These are phyloP conservation scores for Penicillium mononematosum DNA, from an alignment of 495 filamentous ascomycete species.

Conservation along the genomic window DNA sequence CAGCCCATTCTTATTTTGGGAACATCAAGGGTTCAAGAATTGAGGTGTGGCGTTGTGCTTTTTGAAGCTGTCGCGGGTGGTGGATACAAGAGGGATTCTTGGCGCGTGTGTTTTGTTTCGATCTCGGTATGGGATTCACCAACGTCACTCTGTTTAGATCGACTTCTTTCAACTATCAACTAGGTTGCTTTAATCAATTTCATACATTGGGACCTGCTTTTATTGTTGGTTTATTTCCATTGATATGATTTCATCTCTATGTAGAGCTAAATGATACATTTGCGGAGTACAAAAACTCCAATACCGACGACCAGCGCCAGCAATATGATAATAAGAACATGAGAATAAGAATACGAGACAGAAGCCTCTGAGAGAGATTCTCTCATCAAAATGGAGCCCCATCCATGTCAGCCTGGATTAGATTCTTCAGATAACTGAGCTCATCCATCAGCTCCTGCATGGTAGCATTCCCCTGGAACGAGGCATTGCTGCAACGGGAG, in stretches of 20 bases:
- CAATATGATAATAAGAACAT: background rate
- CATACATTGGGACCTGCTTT: background rate
- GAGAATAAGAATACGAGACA: conserved; percentile 5
- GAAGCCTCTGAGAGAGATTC: background rate
- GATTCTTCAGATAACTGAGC: conserved; percentile 51
- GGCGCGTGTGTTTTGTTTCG: conserved; percentile 25
- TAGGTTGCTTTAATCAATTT: background rate
- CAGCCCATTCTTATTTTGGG: conserved; percentile 26
- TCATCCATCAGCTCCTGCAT: conserved; percentile 54
- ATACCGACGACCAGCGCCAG: conserved; percentile 12
- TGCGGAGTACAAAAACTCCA: conserved; percentile 1
- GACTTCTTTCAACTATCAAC: background rate
- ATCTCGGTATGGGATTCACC: background rate
- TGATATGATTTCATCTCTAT: conserved; percentile 1
- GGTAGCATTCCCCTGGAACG: conserved; percentile 32
- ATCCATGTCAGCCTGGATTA: conserved; percentile 44
- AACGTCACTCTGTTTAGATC: background rate
- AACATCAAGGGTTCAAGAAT: background rate
- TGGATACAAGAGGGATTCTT: conserved; percentile 32
- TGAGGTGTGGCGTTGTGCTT: conserved; percentile 4
- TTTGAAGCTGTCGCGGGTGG: conserved; percentile 24
- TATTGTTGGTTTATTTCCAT: background rate
- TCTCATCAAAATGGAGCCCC: conserved; percentile 25
- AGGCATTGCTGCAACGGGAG: conserved; percentile 27
- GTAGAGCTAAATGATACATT: conserved; percentile 10